Evolutionary conservation across 2,329 filamentous ascomycete species (phyloP).

Genomic region (Plenodomus biglobosus): DNA sequence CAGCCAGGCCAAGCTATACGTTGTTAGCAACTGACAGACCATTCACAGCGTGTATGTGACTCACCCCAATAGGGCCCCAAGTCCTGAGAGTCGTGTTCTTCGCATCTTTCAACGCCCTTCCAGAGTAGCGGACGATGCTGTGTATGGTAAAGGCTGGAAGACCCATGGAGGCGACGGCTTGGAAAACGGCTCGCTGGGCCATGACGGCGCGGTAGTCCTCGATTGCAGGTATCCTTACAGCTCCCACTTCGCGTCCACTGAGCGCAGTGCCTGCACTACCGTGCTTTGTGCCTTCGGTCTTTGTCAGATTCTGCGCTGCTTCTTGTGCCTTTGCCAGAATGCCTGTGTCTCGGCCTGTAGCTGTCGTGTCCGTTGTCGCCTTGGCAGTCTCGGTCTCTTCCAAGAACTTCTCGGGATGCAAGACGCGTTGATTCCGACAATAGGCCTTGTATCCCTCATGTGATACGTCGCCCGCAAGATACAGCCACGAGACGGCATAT

Average conservation of each 20-base stretch:
- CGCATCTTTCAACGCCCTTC: slow-evolving; percentile 76
- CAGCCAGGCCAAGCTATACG: slow-evolving; percentile 59
- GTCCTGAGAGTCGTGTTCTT: slow-evolving; percentile 77
- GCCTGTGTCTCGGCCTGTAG: slow-evolving; percentile 18
- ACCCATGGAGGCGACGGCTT: slow-evolving; percentile 89
- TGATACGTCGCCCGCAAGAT: slow-evolving; percentile 84
- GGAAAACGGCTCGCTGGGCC: slow-evolving; percentile 87
- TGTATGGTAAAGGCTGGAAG: slow-evolving; percentile 93
- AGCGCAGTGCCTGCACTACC: slow-evolving; percentile 20
- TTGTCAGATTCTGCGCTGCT: slow-evolving; percentile 25
- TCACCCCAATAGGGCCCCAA: slow-evolving; percentile 87
- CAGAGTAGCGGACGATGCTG: slow-evolving; percentile 86
- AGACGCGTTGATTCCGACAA: slow-evolving; percentile 74
- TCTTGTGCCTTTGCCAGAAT: slow-evolving; percentile 25
- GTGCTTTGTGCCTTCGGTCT: slow-evolving; percentile 24
- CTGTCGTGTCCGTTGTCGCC: slow-evolving; percentile 34
- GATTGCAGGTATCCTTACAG: slow-evolving; percentile 64
- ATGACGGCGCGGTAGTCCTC: slow-evolving; percentile 92
- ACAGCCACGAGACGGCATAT: slow-evolving; percentile 90
- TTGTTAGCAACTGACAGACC: slow-evolving; percentile 6
- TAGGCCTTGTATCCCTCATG: slow-evolving; percentile 97
- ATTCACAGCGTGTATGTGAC: slow-evolving; percentile 38
- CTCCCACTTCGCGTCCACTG: slow-evolving; percentile 24
- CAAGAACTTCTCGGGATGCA: slow-evolving; percentile 63
- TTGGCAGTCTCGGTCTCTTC: slow-evolving; percentile 12